Conservation (phyloP, 495 filamentous ascomycete species). For the Pseudevernia furfuracea region DNA sequence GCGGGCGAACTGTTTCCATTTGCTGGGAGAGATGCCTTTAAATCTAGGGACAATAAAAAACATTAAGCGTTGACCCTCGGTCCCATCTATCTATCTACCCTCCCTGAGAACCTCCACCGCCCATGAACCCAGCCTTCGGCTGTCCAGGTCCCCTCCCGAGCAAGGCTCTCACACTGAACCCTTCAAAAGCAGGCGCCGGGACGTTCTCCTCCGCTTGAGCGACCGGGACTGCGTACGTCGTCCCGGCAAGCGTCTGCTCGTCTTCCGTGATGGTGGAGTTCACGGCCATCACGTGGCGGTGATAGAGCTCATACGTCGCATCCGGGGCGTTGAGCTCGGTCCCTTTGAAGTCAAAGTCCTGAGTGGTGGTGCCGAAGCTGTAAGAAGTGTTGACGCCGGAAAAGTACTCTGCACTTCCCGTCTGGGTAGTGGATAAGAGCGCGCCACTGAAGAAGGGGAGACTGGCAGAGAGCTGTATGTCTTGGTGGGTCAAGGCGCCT, state of each 20-base stretch:
- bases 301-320: conserved; percentile 36
- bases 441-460: conserved; percentile 30
- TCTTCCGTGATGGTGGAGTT: conserved; percentile 44
- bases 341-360: conserved; percentile 46
- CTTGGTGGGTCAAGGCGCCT: conserved; percentile 29
- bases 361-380: conserved; percentile 46
- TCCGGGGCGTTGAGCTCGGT: conserved; percentile 22
- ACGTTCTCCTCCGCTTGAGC: not conserved
- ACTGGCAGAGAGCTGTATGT: conserved; percentile 23
- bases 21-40: too few species aligned
- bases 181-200: conserved; percentile 12
- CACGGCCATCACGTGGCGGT: conserved; percentile 42
- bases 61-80: too few species aligned
- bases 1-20: too few species aligned
- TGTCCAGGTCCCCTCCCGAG: conserved; percentile 33
- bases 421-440: conserved; percentile 43
- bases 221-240: conserved; percentile 27
- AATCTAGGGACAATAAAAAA: too few species aligned
- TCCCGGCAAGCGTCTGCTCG: conserved; percentile 29
- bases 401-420: conserved; percentile 48
- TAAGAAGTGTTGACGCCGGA: conserved; percentile 40
- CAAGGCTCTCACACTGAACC: conserved; percentile 25
- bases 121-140: conserved; percentile 10
- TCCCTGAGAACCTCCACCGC: not conserved
- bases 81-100: not conserved